Conservation (phyloP, 2,329 filamentous ascomycete species). For the Geosmithia putterillii region DNA sequence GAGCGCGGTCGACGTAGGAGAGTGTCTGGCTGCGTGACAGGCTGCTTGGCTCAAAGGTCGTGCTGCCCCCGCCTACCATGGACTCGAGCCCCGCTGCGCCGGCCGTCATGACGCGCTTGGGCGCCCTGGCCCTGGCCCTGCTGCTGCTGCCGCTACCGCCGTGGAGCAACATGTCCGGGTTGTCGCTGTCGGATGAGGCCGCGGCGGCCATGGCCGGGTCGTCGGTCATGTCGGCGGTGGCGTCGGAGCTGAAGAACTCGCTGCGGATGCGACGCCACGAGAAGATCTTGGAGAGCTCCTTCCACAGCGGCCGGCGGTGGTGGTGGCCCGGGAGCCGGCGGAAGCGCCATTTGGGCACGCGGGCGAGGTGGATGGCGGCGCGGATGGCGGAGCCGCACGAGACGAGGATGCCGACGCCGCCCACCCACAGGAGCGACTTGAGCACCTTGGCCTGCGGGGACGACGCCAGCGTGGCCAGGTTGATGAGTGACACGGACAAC, state of each 20-base stretch:
- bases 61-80: background rate
- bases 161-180: no score
- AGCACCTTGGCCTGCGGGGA: conserved; percentile 79
- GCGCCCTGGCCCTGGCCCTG: conserved; percentile 8
- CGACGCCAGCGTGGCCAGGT: conserved; percentile 62
- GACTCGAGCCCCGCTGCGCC: conserved; percentile 4
- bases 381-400: conserved; percentile 61
- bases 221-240: conserved; percentile 12
- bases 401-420: conserved; percentile 66
- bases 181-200: conserved; percentile 19
- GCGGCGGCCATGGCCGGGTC: no score
- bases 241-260: conserved; percentile 13
- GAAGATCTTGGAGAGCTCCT: conserved; percentile 26
- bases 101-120: conserved; percentile 16
- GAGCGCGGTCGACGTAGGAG: conserved; percentile 13
- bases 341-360: conserved; percentile 88
- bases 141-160: no score
- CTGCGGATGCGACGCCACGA: conserved; percentile 34
- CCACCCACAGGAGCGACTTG: conserved; percentile 73
- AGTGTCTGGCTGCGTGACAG: conserved; percentile 32
- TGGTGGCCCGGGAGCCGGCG: conserved; percentile 27
- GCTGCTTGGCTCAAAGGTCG: conserved; percentile 1
- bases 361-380: conserved; percentile 75
- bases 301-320: conserved; percentile 16
- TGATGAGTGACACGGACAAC: conserved; percentile 70